Base-by-base conservation (phyloP, 2,329 filamentous ascomycete species). In the Colletotrichum echinochloae region DNA sequence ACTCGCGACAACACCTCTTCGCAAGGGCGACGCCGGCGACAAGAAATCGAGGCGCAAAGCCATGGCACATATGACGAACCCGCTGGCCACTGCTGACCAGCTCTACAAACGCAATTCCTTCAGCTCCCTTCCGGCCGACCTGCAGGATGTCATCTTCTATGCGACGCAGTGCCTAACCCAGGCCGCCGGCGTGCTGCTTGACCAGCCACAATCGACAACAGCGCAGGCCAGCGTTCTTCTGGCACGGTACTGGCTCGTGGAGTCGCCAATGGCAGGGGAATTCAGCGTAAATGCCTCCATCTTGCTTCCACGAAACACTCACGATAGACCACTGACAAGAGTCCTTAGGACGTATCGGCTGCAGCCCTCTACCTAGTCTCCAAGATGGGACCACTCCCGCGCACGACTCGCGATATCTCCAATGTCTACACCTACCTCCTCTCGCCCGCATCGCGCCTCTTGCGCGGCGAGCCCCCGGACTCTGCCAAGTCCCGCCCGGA, bases 351-450 rank as follows among this genome's bases (percentile, higher is more conserved):
- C 78, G 87, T 92, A 62, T 97, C 94, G 39, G 93, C 95, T 41
- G 94, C 94, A 20, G 86, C 90, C 0, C 81, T 98, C 61, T 98
- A 94, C 83, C 86, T 97, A 61, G 88, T 90, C 30, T 89, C 94
- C 37, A 98, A 98, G 82, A 87, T 96, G 67, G 94, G 94, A 30
- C 89, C 93, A 3, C 86, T 89, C 60, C 92, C 94, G 1, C 90
- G 92, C 69, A 92, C 92, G 16, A 89, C 94, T 0, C 90, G 94
- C 74, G 94, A 94, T 74, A 84, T 98, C 48, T 87, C 94, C 70
- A 96, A 95, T 78, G 91, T 95, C 70, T 97, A 97, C 81, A 87
- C 90, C 48, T 97, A 95, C 80, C 90, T 98, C 6, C 82, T 90
- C 48, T 93, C 92, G 0, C 79, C 87, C 1, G 82, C 83, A 30